Conservation (phyloP, 805 yeast species). For the Kodamaea neixiangensis region DNA sequence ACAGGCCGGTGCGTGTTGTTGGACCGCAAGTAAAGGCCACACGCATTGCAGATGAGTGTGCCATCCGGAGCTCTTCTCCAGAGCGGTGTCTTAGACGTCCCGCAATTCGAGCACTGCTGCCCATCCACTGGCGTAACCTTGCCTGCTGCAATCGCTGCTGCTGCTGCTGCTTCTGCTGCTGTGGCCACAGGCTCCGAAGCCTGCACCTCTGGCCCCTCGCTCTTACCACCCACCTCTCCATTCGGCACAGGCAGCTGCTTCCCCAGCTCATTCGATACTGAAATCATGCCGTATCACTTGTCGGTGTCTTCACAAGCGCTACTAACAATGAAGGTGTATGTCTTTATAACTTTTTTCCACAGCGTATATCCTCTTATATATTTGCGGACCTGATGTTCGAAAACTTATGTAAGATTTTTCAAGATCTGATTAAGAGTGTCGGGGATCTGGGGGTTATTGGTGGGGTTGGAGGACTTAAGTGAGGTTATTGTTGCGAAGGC, state of each 20-base stretch:
- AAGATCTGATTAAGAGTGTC: no score
- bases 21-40: constrained; percentile 59
- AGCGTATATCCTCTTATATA: background rate
- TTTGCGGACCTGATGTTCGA: background rate
- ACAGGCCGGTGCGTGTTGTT: constrained; percentile 68
- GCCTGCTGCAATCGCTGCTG: background rate
- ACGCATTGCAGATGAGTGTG: constrained; percentile 57
- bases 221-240: background rate
- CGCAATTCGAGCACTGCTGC: constrained; percentile 56
- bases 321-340: background rate
- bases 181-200: background rate
- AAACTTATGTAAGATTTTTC: background rate
- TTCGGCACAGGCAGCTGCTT: background rate
- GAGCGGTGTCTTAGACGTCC: constrained; percentile 56
- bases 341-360: background rate
- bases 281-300: background rate
- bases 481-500: no score
- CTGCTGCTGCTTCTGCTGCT: background rate
- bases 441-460: no score
- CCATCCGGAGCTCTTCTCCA: constrained; percentile 64
- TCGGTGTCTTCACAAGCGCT: background rate
- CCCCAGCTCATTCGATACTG: background rate
- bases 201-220: background rate
- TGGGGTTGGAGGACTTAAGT: no score
- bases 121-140: constrained; percentile 23